Percentiles rank a stretch among this genome's conserved stretches.
Conservation (phyloP, 805 yeast species). For the Candida ficus region DNA sequence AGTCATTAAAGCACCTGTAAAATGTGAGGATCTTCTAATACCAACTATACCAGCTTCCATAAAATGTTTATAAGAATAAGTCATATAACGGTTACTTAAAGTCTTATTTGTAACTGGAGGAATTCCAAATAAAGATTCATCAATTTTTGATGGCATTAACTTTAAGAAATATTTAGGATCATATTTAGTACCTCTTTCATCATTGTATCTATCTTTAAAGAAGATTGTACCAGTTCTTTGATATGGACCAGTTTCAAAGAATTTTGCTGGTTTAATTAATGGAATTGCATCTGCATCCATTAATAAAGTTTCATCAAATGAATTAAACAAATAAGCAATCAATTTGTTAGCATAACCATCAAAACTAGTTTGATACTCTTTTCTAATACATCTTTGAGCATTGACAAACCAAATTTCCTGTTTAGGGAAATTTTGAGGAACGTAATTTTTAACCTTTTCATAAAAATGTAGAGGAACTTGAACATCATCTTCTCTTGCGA, state of each 20-base stretch:
- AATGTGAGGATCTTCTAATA: conserved; percentile 22
- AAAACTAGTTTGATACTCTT: conserved; percentile 27
- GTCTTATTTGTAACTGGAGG: conserved; percentile 13
- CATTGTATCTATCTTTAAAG: conserved; percentile 35
- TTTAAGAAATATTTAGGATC: conserved; percentile 32
- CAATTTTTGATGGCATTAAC: conserved; percentile 30
- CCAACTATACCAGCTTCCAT: conserved; percentile 32
- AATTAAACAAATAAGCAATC: conserved; percentile 39
- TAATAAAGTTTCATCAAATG: conserved; percentile 42
- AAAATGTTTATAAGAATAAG: conserved; percentile 17
- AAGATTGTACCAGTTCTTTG: conserved; percentile 34
- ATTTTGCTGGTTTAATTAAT: conserved; percentile 30
- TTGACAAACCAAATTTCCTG: conserved; percentile 36
- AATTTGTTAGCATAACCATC: conserved; percentile 41
- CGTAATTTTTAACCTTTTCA: conserved; percentile 17
- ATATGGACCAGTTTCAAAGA: conserved; percentile 31
- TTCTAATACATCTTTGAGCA: conserved; percentile 23
- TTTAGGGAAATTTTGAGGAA: conserved; percentile 22
- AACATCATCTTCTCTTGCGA: conserved; percentile 31
- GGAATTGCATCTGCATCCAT: conserved; percentile 48
- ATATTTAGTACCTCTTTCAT: conserved; percentile 12
- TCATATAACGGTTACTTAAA: conserved; percentile 17
- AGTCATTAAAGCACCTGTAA: conserved; percentile 18
- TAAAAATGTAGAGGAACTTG: conserved; percentile 28
- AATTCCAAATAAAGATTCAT: conserved; percentile 20